Evolutionary conservation across 495 filamentous ascomycete species (phyloP).

Genomic region (Xylaria bambusicola): DNA sequence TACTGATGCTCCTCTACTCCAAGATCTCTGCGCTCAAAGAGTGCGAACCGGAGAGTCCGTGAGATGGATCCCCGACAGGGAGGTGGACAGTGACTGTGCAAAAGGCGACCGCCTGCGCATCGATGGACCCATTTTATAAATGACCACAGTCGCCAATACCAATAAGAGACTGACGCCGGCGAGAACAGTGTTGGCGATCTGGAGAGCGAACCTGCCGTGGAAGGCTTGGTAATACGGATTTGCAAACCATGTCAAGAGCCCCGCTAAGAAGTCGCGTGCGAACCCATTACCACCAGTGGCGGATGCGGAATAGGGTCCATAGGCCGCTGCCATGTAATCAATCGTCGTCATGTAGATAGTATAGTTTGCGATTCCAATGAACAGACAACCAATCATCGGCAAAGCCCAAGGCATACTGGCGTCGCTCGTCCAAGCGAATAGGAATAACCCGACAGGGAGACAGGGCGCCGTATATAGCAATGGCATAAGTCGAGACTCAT

Average conservation of each 20-base stretch:
- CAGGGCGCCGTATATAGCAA: constrained; percentile 67
- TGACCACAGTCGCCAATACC: constrained; percentile 70
- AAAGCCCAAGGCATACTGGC: constrained; percentile 63
- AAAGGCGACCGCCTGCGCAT: constrained; percentile 74
- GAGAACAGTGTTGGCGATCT: constrained; percentile 72
- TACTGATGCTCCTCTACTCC: constrained; percentile 21
- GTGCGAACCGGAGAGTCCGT: too few species aligned
- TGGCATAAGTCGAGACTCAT: constrained; percentile 60
- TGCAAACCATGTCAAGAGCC: constrained; percentile 71
- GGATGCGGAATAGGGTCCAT: constrained; percentile 76
- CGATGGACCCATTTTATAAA: constrained; percentile 73
- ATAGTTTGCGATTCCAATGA: constrained; percentile 70
- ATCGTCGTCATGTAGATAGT: constrained; percentile 78
- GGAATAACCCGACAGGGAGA: constrained; percentile 66
- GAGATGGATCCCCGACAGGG: not conserved
- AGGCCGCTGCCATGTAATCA: constrained; percentile 80
- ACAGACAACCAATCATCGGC: constrained; percentile 57
- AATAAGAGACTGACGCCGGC: constrained; percentile 66
- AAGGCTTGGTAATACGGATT: constrained; percentile 71
- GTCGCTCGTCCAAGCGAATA: constrained; percentile 68
- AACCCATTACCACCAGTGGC: constrained; percentile 73
- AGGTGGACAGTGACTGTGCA: constrained; percentile 61
- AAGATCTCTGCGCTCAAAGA: too few species aligned
- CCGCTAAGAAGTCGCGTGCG: constrained; percentile 80
- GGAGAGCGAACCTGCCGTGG: constrained; percentile 50